These are phyloP conservation scores for Jatropha multifida DNA, from an alignment of 441 rosid genomes.

Conservation along the genomic window DNA sequence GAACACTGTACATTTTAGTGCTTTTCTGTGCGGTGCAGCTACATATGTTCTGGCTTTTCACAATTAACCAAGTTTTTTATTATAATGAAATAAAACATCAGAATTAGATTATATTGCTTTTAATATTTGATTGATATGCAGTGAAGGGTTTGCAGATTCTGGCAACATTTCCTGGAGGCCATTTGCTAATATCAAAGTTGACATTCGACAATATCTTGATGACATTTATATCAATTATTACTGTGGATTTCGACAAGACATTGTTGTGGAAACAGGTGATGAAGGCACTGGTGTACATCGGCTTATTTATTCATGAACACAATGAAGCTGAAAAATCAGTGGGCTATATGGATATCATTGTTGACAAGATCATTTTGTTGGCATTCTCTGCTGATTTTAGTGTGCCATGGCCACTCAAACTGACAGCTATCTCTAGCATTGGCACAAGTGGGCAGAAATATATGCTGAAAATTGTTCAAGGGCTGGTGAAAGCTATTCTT, in stretches of 20 bases:
- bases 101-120: conserved; percentile 14
- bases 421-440: conserved; percentile 64
- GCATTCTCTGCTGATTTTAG: conserved; percentile 41
- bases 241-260: conserved; percentile 40
- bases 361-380: conserved; percentile 51
- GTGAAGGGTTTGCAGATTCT: conserved; percentile 83
- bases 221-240: conserved; percentile 54
- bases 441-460: conserved; percentile 53
- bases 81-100: not conserved
- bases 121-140: conserved; percentile 32
- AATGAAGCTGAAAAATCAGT: conserved; percentile 52
- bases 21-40: not conserved
- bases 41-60: not conserved
- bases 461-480: conserved; percentile 61
- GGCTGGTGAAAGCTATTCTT: conserved; percentile 58
- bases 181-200: conserved; percentile 45
- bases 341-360: conserved; percentile 59
- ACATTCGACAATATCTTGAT: conserved; percentile 65
- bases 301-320: conserved; percentile 55
- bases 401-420: conserved; percentile 53
- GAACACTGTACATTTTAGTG: not conserved
- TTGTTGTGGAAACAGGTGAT: conserved; percentile 65
- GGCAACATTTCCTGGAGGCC: conserved; percentile 56
- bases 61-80: not conserved
- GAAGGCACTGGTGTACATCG: conserved; percentile 70